Conservation (phyloP, 345 rosid species). For the Capsella bursapastoris region DNA sequence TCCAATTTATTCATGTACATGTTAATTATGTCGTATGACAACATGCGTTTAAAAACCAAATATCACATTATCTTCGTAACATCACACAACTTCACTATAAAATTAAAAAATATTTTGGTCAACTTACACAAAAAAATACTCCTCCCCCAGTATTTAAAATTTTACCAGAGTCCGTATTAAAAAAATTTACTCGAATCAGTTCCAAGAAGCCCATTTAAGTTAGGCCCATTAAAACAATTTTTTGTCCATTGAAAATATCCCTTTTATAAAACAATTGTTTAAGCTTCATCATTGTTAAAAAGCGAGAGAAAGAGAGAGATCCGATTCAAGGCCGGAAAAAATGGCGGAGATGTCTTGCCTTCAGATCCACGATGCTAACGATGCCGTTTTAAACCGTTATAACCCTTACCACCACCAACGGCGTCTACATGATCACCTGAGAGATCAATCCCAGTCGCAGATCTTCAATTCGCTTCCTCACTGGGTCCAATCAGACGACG, state of each 20-base stretch:
- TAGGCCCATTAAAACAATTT: neutral
- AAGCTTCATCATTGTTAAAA: neutral
- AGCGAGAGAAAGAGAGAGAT: slow-evolving; percentile 4
- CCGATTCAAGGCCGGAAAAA: slow-evolving; percentile 1
- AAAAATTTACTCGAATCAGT: neutral
- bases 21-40: neutral
- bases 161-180: neutral
- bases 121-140: neutral
- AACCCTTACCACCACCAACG: slow-evolving; percentile 40
- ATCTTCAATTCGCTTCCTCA: slow-evolving; percentile 48
- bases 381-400: slow-evolving; percentile 40
- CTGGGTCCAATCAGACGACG: slow-evolving; percentile 42
- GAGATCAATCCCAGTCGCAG: slow-evolving; percentile 34
- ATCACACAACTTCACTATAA: neutral
- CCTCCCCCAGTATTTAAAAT: neutral
- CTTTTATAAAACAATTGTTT: too few relatives aligned
- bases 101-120: neutral
- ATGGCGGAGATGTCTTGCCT: slow-evolving; percentile 58
- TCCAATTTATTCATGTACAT: neutral
- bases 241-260: too few relatives aligned
- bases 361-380: slow-evolving; percentile 47
- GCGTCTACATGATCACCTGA: slow-evolving; percentile 30
- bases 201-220: neutral
- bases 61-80: neutral
- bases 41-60: neutral